These are phyloP conservation scores for Sequoiadendron giganteum DNA, from an alignment of 75 land plant species.

Conservation along the genomic window DNA sequence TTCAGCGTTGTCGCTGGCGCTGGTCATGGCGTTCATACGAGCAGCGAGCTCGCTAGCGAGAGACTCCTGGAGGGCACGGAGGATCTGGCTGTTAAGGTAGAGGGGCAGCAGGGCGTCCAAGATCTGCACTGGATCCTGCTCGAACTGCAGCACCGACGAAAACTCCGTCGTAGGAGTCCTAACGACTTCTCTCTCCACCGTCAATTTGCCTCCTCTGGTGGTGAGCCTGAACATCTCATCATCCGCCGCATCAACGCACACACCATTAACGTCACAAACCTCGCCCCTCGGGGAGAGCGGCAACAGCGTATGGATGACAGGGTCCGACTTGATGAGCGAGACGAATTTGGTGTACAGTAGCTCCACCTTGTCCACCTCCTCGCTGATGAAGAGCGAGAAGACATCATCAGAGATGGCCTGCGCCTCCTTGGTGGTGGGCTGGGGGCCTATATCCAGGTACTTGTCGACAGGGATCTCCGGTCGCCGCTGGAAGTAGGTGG, in stretches of 20 bases:
- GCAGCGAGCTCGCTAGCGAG: slow-evolving; percentile 67
- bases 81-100: slow-evolving; percentile 66
- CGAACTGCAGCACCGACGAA: slow-evolving; percentile 47
- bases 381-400: slow-evolving; percentile 56
- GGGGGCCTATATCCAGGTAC: slow-evolving; percentile 30
- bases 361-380: slow-evolving; percentile 75
- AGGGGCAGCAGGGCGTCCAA: slow-evolving; percentile 64
- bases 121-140: slow-evolving; percentile 75
- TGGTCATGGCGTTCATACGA: slow-evolving; percentile 70
- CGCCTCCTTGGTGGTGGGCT: slow-evolving; percentile 63
- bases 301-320: slow-evolving; percentile 61
- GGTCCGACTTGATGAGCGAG: slow-evolving; percentile 63
- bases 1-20: slow-evolving; percentile 57
- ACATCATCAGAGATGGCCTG: slow-evolving; percentile 75
- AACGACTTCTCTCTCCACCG: slow-evolving; percentile 50
- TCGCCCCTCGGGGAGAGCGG: slow-evolving; percentile 68
- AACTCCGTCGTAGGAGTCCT: slow-evolving; percentile 34
- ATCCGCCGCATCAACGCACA: slow-evolving; percentile 68
- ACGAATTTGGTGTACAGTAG: slow-evolving; percentile 67
- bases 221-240: slow-evolving; percentile 70
- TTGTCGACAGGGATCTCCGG: slow-evolving; percentile 59
- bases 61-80: slow-evolving; percentile 67
- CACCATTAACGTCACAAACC: slow-evolving; percentile 65
- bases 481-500: slow-evolving; percentile 46
- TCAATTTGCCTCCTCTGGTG: slow-evolving; percentile 57